These are phyloP conservation scores for Fulvia fulva DNA, from an alignment of 2,329 filamentous ascomycete species.

Conservation along the genomic window DNA sequence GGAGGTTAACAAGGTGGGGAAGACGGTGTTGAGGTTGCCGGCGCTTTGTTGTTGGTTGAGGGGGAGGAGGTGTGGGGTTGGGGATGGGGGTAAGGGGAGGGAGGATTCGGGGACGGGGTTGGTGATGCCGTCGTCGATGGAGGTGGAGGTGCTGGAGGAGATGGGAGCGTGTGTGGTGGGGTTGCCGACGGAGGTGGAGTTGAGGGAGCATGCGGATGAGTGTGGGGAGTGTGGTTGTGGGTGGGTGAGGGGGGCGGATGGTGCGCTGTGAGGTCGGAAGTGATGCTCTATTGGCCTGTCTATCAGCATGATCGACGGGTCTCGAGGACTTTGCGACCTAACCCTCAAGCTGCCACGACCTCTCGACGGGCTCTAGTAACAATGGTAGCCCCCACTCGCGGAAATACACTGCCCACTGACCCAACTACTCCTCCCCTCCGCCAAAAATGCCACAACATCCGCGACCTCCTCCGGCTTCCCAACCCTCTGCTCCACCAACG, in stretches of 20 bases:
- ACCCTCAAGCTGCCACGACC: not conserved
- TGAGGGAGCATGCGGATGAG: not conserved
- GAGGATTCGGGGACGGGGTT: not conserved
- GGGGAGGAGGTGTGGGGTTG: not conserved
- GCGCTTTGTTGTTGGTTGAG: not conserved
- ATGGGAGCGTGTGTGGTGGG: not conserved
- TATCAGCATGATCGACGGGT: not conserved
- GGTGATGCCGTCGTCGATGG: not conserved
- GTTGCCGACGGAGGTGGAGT: not conserved
- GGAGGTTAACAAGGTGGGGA: constrained; percentile 2
- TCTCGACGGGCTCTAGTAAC: not conserved
- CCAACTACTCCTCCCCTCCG: constrained; percentile 35
- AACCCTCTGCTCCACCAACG: constrained; percentile 49
- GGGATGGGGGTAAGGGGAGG: not conserved
- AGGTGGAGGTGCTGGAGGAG: not conserved
- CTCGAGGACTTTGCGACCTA: too few species aligned
- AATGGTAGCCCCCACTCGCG: constrained; percentile 47
- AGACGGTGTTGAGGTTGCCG: not conserved
- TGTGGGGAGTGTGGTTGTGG: not conserved
- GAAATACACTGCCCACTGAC: constrained; percentile 52
- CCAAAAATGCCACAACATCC: constrained; percentile 54
- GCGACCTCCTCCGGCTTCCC: constrained; percentile 54
- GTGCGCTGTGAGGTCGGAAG: not conserved
- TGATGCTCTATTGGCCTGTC: not conserved
- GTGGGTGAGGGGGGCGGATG: not conserved